phyloP scores from a whole-genome alignment of 768 basidiomycete species.

The Tremella fuciformis region DNA sequence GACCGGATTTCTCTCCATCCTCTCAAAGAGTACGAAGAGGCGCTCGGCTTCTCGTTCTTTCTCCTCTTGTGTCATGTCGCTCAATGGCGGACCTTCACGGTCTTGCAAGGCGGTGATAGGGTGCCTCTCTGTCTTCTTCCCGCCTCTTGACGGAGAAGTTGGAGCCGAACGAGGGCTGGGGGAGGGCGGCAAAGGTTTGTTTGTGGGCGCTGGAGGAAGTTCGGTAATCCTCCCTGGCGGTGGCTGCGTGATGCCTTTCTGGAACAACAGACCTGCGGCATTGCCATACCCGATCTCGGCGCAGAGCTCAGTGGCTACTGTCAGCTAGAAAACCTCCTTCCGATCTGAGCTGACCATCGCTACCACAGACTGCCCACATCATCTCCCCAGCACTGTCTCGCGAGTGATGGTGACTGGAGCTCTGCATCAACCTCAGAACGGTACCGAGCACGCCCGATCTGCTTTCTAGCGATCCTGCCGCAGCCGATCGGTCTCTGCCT shows the following conservation, averaged over 20 bases:
- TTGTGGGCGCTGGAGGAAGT: conserved; percentile 16
- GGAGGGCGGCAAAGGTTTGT: conserved; percentile 3
- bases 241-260: conserved; percentile 66
- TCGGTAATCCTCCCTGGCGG: conserved; percentile 40
- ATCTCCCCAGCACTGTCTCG: conserved; percentile 81
- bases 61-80: conserved; percentile 87
- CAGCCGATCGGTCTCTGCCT: conserved; percentile 64
- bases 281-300: conserved; percentile 89
- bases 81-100: conserved; percentile 57
- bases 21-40: conserved; percentile 84
- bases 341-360: conserved; percentile 58
- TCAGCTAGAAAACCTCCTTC: not conserved
- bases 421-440: conserved; percentile 70
- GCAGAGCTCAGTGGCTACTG: conserved; percentile 66
- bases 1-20: conserved; percentile 65
- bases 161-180: conserved; percentile 4
- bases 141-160: not conserved
- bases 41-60: conserved; percentile 91
- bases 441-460: conserved; percentile 73
- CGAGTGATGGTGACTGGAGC: conserved; percentile 68
- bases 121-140: conserved; percentile 15
- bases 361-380: conserved; percentile 76
- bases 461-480: conserved; percentile 63
- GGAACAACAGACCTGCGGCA: conserved; percentile 89
- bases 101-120: conserved; percentile 60